Evolutionary conservation across 2,329 filamentous ascomycete genomes (phyloP).

Genomic region (Ilyonectria mors-panacis): DNA sequence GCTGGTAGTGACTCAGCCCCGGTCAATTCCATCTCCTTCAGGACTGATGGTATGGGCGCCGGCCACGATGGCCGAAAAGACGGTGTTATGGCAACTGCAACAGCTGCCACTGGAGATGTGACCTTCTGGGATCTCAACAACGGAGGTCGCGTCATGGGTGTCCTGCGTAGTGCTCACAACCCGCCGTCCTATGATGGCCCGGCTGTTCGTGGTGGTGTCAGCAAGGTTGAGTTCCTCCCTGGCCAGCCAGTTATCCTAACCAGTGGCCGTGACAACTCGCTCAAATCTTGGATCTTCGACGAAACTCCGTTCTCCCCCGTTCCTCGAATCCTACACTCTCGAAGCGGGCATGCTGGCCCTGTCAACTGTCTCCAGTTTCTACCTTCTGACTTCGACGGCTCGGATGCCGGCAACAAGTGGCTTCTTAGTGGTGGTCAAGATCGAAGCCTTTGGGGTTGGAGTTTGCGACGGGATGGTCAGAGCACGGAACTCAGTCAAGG

Average conservation of each 20-base stretch:
- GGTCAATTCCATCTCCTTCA: conserved; percentile 88
- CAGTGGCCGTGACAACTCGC: conserved; percentile 91
- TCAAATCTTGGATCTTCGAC: conserved; percentile 98
- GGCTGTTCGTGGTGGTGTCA: conserved; percentile 82
- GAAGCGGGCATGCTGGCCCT: conserved; percentile 90
- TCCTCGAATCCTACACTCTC: conserved; percentile 86
- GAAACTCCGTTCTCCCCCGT: conserved; percentile 90
- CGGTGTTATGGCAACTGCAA: conserved; percentile 95
- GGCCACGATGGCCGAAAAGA: conserved; percentile 87
- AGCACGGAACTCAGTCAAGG: conserved; percentile 95
- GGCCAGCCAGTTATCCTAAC: conserved; percentile 93
- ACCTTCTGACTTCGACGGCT: conserved; percentile 89
- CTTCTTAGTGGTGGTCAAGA: conserved; percentile 91
- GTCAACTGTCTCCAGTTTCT: conserved; percentile 88
- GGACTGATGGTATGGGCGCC: conserved; percentile 89
- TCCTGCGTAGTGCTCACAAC: conserved; percentile 90
- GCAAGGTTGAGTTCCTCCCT: conserved; percentile 88
- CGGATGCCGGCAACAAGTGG: conserved; percentile 93
- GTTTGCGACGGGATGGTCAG: conserved; percentile 92
- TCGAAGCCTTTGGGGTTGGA: conserved; percentile 96
- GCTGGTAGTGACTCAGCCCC: conserved; percentile 75
- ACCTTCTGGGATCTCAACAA: conserved; percentile 97
- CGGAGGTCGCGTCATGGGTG: conserved; percentile 87
- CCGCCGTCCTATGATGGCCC: conserved; percentile 72
- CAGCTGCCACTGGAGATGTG: conserved; percentile 84